Percentiles rank a stretch among this genome's conserved stretches.
phyloP scores from a whole-genome alignment of 345 rosid genomes.

The Corchorus olitorius region DNA sequence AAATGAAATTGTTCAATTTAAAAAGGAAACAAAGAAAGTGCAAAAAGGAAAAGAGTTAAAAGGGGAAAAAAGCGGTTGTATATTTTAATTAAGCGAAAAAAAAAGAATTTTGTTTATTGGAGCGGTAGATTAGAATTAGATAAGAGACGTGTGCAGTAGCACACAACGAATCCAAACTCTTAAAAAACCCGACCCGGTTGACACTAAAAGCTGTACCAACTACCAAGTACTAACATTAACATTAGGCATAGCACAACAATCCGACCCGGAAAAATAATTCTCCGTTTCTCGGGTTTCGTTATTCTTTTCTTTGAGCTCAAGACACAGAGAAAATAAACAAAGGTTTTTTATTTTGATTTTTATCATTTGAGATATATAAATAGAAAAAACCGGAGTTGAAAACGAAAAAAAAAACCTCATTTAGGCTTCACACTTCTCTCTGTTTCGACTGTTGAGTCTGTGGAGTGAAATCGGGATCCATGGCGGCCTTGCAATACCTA shows the following conservation, averaged over 20 bases:
- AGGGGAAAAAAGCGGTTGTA: no score
- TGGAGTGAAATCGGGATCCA: constrained; percentile 29
- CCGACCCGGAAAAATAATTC: background rate
- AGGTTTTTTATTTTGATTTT: background rate
- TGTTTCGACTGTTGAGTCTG: background rate
- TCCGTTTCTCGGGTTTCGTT: background rate
- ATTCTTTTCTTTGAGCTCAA: constrained; percentile 13
- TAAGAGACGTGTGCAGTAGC: no score
- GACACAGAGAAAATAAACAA: background rate
- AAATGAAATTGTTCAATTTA: no score
- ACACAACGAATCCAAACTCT: no score
- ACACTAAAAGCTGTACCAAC: no score
- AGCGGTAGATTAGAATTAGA: no score
- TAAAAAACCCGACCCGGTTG: background rate
- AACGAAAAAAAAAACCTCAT: background rate
- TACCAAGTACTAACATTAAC: background rate
- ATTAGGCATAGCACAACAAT: no score
- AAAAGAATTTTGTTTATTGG: no score
- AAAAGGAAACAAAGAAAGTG: no score
- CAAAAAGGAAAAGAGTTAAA: no score
- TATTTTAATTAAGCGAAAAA: no score
- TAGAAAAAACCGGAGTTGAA: background rate
- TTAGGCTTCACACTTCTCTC: background rate
- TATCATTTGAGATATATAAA: background rate
- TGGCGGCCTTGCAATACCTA: constrained; percentile 93